Evolutionary conservation across 2,329 filamentous ascomycete species (phyloP), one percentile per base, ranked within the genome.

Genomic region (Xylariomycetidae sp.): DNA sequence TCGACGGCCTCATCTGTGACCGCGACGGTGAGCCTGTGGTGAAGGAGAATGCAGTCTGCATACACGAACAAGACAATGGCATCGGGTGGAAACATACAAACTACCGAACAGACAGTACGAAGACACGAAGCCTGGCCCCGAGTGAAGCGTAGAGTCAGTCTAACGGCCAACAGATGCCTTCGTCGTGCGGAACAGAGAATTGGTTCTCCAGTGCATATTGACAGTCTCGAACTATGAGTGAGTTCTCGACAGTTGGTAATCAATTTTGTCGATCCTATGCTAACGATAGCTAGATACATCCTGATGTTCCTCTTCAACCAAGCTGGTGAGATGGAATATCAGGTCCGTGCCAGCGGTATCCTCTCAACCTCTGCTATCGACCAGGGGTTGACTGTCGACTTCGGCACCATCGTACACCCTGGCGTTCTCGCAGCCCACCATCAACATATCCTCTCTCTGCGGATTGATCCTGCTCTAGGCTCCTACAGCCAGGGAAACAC

Each of bases 31-130:
- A 68, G 2, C 66, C 75, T 0, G 61, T 59, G 12, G 54, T 64
- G 2, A 64, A 70, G 9, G 71, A 72, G 29, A 77, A 79, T 31
- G 78, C 78, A 2, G 63, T 85, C 25, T 86, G 82, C 42, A 62
- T 85, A 3, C 82, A 86, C 48, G 82, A 86, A 56, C 73, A 83
- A 48, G 82, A 86, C 50, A 74, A 77, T 41, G 82, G 82, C 2
- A 80, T 86, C 30, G 67, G 73, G 15, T 85, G 80, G 79, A 85
- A 85, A 52, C 82, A 85, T 59, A 72, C 79, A 15, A 82, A 85
- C 58, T 80, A 69, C 58, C 68, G 80, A n/a, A 85, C 78, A 0
- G 66, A 67, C 66, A 74, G 8, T 76, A 77, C 0, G 73, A 77
- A 1, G 75, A 83, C 0, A 72, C 72, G 1, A 67, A 82, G 5